A percentile compares a stretch with the other conserved stretches of the same genome.
phyloP scores from a whole-genome alignment of 768 basidiomycete species.

The Kwoniella shandongensis region DNA sequence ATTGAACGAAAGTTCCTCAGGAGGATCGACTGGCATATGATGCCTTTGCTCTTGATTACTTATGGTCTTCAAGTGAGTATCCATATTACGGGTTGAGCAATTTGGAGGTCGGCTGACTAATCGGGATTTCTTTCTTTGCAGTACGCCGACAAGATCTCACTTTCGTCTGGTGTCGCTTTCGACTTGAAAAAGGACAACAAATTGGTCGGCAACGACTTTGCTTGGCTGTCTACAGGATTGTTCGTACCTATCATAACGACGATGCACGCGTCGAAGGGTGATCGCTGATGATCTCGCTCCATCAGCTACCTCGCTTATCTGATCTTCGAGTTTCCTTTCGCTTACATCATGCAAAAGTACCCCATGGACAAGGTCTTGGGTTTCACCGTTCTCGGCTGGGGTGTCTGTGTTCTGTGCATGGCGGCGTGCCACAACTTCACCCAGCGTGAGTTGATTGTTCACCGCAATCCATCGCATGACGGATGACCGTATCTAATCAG shows the following conservation, averaged over 20 bases:
- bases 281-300: conserved; percentile 1
- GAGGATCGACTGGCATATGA: conserved; percentile 28
- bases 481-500: conserved; percentile 7
- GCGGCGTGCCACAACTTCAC: conserved; percentile 22
- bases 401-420: conserved; percentile 17
- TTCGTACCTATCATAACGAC: too few species aligned
- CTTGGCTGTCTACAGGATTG: conserved; percentile 28
- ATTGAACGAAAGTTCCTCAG: conserved; percentile 8
- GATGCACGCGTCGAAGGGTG: not conserved
- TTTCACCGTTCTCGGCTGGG: conserved; percentile 21
- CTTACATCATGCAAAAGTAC: conserved; percentile 23
- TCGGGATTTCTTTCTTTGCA: not conserved
- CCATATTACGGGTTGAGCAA: not conserved
- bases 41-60: conserved; percentile 26
- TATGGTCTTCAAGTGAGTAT: conserved; percentile 18
- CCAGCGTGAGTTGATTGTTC: conserved; percentile 14
- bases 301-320: conserved; percentile 25
- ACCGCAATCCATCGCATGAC: not conserved
- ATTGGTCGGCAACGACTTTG: conserved; percentile 24
- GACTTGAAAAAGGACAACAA: conserved; percentile 13
- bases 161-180: conserved; percentile 25
- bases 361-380: conserved; percentile 26
- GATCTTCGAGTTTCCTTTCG: conserved; percentile 23
- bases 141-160: conserved; percentile 30
- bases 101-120: not conserved